These are phyloP conservation scores for Russula sp. DNA, from an alignment of 768 basidiomycete species.

Conservation along the genomic window DNA sequence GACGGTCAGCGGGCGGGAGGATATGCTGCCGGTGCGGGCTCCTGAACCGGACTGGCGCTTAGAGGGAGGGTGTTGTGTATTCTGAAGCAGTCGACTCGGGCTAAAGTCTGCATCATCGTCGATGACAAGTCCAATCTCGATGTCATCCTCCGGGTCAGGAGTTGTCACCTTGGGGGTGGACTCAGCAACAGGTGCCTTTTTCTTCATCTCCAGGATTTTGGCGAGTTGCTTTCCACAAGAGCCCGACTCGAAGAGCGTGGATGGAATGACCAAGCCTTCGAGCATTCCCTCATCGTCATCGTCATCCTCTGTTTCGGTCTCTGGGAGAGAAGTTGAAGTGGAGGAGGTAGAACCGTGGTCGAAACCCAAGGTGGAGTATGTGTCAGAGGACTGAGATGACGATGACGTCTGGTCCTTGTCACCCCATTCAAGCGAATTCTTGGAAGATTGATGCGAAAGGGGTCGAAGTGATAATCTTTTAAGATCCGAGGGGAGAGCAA, in stretches of 20 bases:
- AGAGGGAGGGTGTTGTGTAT: conserved; percentile 40
- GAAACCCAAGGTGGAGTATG: conserved; percentile 75
- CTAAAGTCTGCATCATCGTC: conserved; percentile 80
- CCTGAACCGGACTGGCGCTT: conserved; percentile 28
- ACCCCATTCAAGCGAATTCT: conserved; percentile 80
- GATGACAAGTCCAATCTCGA: conserved; percentile 79
- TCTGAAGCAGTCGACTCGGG: conserved; percentile 62
- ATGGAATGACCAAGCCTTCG: conserved; percentile 75
- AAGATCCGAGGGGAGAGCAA: conserved; percentile 73
- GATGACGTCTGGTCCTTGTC: conserved; percentile 76
- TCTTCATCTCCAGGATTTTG: conserved; percentile 49
- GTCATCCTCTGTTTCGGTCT: conserved; percentile 62
- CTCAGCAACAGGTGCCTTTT: conserved; percentile 50
- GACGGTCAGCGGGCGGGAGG: conserved; percentile 42
- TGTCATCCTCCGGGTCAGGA: conserved; percentile 76
- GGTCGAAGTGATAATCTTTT: conserved; percentile 80
- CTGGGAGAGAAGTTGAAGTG: conserved; percentile 62
- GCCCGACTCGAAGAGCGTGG: conserved; percentile 67
- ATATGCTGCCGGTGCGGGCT: conserved; percentile 55
- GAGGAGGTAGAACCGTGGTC: conserved; percentile 67
- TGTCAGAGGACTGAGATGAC: conserved; percentile 80
- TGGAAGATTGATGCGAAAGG: conserved; percentile 71
- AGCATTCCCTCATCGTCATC: conserved; percentile 63
- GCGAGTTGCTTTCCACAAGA: conserved; percentile 47
- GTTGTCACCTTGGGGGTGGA: conserved; percentile 46